Base-by-base conservation (phyloP, 2,329 filamentous ascomycete genomes). In the Colletotrichum sp. region DNA sequence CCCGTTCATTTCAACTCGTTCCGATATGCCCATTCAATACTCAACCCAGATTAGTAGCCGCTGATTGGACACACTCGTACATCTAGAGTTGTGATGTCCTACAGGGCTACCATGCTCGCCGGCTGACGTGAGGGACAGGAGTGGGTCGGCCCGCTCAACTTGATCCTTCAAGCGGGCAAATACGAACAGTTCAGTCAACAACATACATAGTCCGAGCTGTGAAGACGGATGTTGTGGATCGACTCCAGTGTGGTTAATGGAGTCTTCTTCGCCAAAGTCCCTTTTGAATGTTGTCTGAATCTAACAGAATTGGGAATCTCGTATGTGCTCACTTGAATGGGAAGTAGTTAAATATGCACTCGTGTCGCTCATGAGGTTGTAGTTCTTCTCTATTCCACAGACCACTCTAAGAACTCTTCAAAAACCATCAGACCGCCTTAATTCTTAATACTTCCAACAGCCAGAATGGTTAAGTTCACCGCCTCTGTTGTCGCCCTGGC, bases 401-500 rank as follows among this genome's bases (percentile, higher is more conserved):
- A 36, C 1, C 6, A 63, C 5, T 63, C 60, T 2, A 16, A 32
- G 15, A 18, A 15, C n/a, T 16, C 12, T 63, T 9, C 28, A 13
- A 8, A 15, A 2, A 16, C 4, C 26, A 63, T 63, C 28, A 36
- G 1, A 7, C 15, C 30, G 28, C 32, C 28, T 21, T 21, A 10
- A 24, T 21, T 34, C 10, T 4, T 9, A 15, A 36, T 21, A n/a
- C 3, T 15, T 2, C 5, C n/a, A 55, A 55, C 13, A n/a, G 6
- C 28, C 65, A 57, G 15, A 68, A 68, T 68, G 65, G 65, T 57
- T 1, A 68, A 57, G n/a, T 68, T 68, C 28, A 36, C 44, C 8
- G 12, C 65, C 49, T 68, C 49, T 21, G 0, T 68, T 24, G 3
- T 68, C 28, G 49, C 65, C 15, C 1, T 68, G 30, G 65, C 30